These are phyloP conservation scores for Adiantum capillusveneris DNA, from an alignment of 75 land plant species.

Conservation along the genomic window DNA sequence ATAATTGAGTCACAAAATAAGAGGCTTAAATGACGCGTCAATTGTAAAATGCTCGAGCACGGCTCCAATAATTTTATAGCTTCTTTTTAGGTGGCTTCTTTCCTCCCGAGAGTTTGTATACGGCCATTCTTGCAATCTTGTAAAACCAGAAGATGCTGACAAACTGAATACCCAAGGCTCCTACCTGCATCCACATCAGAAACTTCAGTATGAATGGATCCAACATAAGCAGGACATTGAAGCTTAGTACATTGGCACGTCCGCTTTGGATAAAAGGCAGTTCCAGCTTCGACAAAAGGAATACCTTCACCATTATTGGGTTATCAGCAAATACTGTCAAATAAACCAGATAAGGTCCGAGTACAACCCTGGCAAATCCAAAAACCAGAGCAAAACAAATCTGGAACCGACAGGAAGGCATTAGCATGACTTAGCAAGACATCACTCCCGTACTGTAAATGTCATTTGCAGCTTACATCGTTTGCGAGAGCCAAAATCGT, in stretches of 20 bases:
- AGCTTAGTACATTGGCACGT: no score
- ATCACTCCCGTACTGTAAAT: no score
- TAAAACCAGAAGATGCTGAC: slow-evolving; percentile 91
- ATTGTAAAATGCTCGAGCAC: no score
- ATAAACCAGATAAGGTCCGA: slow-evolving; percentile 72
- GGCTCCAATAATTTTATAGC: no score
- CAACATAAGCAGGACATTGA: neutral
- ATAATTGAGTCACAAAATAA: no score
- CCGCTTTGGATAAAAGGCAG: no score
- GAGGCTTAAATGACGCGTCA: no score
- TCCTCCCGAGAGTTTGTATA: slow-evolving; percentile 48
- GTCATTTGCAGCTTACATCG: slow-evolving; percentile 53
- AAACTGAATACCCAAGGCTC: slow-evolving; percentile 67
- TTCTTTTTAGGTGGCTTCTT: slow-evolving; percentile 12
- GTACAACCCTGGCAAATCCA: slow-evolving; percentile 61
- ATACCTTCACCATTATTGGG: slow-evolving; percentile 81
- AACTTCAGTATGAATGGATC: neutral
- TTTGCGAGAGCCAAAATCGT: slow-evolving; percentile 57
- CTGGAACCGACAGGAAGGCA: slow-evolving; percentile 25
- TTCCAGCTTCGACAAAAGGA: neutral
- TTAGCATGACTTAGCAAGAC: no score
- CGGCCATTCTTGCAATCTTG: slow-evolving; percentile 83
- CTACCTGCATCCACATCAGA: slow-evolving; percentile 37
- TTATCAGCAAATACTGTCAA: slow-evolving; percentile 53
- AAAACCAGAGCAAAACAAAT: slow-evolving; percentile 68